phyloP scores from a whole-genome alignment of 179 eudicot species.

The Beta lomatogona region DNA sequence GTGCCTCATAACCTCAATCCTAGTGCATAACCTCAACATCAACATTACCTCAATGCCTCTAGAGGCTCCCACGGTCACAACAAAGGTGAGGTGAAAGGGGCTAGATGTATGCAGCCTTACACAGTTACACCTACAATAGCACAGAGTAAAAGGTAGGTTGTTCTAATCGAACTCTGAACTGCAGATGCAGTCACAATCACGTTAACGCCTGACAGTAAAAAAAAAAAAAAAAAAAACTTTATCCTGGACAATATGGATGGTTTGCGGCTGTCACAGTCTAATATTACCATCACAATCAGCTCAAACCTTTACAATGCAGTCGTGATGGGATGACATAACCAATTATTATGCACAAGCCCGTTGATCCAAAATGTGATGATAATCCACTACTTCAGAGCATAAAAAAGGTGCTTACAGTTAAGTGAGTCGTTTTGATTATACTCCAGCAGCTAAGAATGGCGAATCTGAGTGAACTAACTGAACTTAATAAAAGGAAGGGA shows the following conservation, averaged over 20 bases:
- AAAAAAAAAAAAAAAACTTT: not conserved
- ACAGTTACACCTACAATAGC: not conserved
- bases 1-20: not conserved
- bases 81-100: not conserved
- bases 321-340: not conserved
- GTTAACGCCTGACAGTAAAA: not conserved
- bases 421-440: not conserved
- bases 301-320: not conserved
- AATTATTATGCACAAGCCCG: not conserved
- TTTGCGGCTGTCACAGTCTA: not conserved
- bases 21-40: not conserved
- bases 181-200: not conserved
- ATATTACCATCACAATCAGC: not conserved
- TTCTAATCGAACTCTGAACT: not conserved
- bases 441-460: not conserved
- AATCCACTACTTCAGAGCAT: not conserved
- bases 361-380: not conserved
- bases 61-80: not conserved
- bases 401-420: not conserved
- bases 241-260: not conserved
- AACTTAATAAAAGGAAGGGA: too few species aligned
- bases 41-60: not conserved
- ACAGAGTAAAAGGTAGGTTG: not conserved
- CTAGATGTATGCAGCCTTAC: not conserved
- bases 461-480: not conserved